Evolutionary conservation across 768 basidiomycete genomes (phyloP).

Genomic region (Rhodotorula diobovata): DNA sequence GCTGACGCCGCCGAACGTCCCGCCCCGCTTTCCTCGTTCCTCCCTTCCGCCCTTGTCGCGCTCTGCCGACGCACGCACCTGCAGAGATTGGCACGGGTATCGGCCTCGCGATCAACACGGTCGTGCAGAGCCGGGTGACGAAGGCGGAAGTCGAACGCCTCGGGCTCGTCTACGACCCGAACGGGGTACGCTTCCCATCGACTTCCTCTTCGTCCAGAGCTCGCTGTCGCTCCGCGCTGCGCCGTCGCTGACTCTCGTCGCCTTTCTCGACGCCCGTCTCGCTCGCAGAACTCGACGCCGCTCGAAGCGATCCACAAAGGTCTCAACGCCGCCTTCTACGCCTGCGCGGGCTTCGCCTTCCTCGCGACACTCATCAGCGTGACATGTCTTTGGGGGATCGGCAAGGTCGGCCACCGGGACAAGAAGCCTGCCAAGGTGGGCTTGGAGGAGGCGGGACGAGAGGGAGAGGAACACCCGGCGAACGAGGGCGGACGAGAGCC

Average conservation of each 20-base stretch:
- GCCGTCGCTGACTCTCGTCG: neutral
- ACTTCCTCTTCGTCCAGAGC: too few species aligned
- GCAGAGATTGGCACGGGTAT: slow-evolving; percentile 14
- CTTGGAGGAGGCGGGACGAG: too few species aligned
- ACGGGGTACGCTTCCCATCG: slow-evolving; percentile 1
- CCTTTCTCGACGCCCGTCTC: neutral
- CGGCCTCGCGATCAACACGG: slow-evolving; percentile 23
- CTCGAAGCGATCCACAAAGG: neutral
- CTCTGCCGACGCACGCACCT: neutral
- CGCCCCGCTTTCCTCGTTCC: neutral
- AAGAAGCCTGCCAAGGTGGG: too few species aligned
- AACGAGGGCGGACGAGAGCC: too few species aligned
- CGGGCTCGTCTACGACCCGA: slow-evolving; percentile 11
- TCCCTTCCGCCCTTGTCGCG: neutral
- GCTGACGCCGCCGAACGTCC: too few species aligned
- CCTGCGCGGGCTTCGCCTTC: slow-evolving; percentile 12
- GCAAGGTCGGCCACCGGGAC: slow-evolving; percentile 20
- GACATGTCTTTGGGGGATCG: neutral
- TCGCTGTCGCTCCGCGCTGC: too few species aligned
- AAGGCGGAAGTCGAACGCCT: neutral
- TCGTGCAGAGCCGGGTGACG: slow-evolving; percentile 15
- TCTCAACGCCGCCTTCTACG: slow-evolving; percentile 13
- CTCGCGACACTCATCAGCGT: neutral
- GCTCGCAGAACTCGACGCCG: neutral
- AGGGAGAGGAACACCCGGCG: too few species aligned